Conservation (phyloP, 116 monocot species). For the Phalaenopsis hybrid region DNA sequence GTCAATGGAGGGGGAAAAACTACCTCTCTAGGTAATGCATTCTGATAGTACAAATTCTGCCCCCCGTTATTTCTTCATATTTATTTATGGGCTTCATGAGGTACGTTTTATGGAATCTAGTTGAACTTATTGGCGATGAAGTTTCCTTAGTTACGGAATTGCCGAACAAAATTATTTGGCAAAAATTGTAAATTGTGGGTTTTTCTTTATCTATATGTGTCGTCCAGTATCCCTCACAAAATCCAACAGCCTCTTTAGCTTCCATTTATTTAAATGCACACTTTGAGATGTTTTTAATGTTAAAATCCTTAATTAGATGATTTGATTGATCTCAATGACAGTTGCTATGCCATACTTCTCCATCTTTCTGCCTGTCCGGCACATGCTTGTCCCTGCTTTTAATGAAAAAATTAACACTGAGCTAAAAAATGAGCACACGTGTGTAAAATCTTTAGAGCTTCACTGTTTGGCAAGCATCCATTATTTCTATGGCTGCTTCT, state of each 20-base stretch:
- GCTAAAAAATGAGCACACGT: background rate
- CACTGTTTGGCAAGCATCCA: background rate
- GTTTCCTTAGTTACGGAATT: too few relatives aligned
- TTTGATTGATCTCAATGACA: background rate
- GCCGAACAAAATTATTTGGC: too few relatives aligned
- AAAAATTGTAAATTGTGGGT: too few relatives aligned
- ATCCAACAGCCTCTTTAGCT: too few relatives aligned
- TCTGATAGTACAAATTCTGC: slow-evolving; percentile 1
- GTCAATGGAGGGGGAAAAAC: slow-evolving; percentile 99
- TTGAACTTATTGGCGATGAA: too few relatives aligned
- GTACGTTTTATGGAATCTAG: background rate
- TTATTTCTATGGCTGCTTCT: background rate
- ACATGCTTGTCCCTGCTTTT: background rate
- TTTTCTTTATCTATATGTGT: too few relatives aligned
- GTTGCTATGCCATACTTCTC: background rate
- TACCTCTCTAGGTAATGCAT: slow-evolving; percentile 73
- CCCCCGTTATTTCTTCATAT: background rate
- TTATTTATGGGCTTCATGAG: background rate
- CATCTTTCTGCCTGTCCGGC: background rate
- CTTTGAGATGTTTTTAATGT: too few relatives aligned
- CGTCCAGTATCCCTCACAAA: too few relatives aligned
- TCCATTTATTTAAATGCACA: too few relatives aligned
- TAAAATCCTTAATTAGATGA: background rate
- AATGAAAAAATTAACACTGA: background rate
- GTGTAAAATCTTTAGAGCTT: background rate